phyloP scores from a whole-genome alignment of 2,329 filamentous ascomycete genomes.

The Diplodia intermedia region DNA sequence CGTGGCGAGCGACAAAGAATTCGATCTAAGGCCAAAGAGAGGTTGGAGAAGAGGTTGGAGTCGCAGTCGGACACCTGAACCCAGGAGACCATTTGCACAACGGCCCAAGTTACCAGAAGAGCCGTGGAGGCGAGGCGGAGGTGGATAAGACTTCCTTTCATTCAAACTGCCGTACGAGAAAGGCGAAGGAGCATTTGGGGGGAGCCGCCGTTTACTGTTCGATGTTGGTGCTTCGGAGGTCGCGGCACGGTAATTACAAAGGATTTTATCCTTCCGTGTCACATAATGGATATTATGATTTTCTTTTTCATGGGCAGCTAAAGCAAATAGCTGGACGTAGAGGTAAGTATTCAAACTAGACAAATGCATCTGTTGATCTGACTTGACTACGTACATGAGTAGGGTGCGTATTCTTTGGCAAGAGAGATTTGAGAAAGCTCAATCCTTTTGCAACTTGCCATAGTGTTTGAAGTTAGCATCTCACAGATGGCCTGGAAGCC shows the following conservation, averaged over 20 bases:
- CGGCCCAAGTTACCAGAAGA: neutral
- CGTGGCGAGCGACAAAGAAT: neutral
- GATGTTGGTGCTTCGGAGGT: neutral
- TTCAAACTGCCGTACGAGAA: neutral
- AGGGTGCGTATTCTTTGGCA: no score
- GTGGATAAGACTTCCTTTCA: neutral
- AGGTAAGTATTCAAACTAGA: no score
- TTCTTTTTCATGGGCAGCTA: no score
- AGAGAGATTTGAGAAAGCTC: no score
- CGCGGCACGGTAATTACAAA: no score
- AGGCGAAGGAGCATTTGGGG: neutral
- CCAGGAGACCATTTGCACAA: neutral
- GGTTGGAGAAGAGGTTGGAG: conserved; percentile 13
- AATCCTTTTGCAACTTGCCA: no score
- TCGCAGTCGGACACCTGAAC: conserved; percentile 12
- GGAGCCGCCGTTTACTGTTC: neutral
- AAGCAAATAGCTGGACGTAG: no score
- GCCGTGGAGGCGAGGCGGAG: conserved; percentile 9
- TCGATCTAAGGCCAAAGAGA: neutral
- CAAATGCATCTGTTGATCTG: no score
- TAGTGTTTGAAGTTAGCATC: no score
- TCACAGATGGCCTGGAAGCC: no score
- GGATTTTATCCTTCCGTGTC: neutral
- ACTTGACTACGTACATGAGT: no score
- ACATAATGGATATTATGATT: no score